These are phyloP conservation scores for Capronia americana DNA, from an alignment of 2,329 filamentous ascomycete species.

Conservation along the genomic window DNA sequence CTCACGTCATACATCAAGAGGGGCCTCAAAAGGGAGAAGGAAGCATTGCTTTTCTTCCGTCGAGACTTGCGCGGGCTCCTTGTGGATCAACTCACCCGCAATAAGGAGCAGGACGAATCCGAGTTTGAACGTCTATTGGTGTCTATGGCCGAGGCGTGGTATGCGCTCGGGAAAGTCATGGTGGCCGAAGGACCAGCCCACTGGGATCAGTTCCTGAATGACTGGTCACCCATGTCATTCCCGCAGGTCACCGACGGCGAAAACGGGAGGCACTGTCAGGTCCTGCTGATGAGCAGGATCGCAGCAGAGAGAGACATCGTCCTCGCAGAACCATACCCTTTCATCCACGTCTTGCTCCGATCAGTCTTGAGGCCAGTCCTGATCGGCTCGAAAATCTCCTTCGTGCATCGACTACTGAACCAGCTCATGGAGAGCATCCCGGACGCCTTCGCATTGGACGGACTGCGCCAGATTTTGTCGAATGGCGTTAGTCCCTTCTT, in stretches of 20 bases:
- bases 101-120: background rate
- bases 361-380: conserved; percentile 22
- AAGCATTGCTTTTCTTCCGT: conserved; percentile 5
- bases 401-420: conserved; percentile 32
- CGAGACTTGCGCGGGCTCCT: conserved; percentile 20
- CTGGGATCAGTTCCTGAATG: conserved; percentile 32
- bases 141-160: conserved; percentile 32
- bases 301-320: conserved; percentile 15
- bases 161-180: conserved; percentile 23
- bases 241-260: conserved; percentile 16
- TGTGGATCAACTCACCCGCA: conserved; percentile 19
- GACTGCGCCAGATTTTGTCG: conserved; percentile 16
- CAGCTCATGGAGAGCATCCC: conserved; percentile 25
- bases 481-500: conserved; percentile 5
- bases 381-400: conserved; percentile 16
- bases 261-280: conserved; percentile 27
- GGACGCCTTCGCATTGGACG: conserved; percentile 23
- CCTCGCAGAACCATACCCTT: conserved; percentile 18
- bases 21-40: conserved; percentile 3
- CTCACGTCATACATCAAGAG: conserved; percentile 28
- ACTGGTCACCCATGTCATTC: conserved; percentile 22
- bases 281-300: conserved; percentile 32
- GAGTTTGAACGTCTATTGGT: conserved; percentile 14
- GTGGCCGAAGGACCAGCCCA: conserved; percentile 14
- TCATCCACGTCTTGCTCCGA: conserved; percentile 28